These are phyloP conservation scores for Gnomoniopsis smithogilvyi DNA, from an alignment of 2,329 filamentous ascomycete species.

Conservation along the genomic window DNA sequence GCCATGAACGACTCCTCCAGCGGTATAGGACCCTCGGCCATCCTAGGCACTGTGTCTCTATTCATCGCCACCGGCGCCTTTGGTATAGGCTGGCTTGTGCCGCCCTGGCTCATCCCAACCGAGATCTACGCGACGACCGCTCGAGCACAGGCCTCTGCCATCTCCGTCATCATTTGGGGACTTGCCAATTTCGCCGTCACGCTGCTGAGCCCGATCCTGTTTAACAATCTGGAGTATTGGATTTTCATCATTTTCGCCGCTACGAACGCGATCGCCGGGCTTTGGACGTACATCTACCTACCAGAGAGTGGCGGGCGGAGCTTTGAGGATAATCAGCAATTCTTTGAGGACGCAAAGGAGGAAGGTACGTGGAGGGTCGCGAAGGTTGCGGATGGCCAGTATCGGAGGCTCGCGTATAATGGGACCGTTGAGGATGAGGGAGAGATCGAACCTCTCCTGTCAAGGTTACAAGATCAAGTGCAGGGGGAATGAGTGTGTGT, in stretches of 20 bases:
- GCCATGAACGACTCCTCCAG: constrained; percentile 33
- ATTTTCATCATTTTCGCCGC: constrained; percentile 54
- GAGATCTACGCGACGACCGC: constrained; percentile 55
- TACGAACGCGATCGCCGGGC: constrained; percentile 52
- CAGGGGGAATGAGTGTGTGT: constrained; percentile 1
- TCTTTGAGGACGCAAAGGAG: constrained; percentile 51
- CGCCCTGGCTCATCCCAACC: constrained; percentile 58
- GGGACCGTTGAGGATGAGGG: constrained; percentile 12
- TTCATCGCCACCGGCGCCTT: constrained; percentile 59
- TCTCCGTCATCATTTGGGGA: constrained; percentile 54
- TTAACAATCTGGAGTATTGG: constrained; percentile 55
- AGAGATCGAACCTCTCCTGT: constrained; percentile 15
- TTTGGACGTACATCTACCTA: constrained; percentile 47
- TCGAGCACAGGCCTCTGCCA: constrained; percentile 51
- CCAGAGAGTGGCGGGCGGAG: constrained; percentile 56
- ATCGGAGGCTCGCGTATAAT: constrained; percentile 11
- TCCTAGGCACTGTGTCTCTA: constrained; percentile 48
- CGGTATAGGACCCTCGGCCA: constrained; percentile 36
- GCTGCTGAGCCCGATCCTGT: constrained; percentile 21
- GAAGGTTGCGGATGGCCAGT: constrained; percentile 51
- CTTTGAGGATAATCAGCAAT: constrained; percentile 59
- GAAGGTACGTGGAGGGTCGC: constrained; percentile 50
- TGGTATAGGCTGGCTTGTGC: constrained; percentile 57
- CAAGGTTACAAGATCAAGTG: constrained; percentile 17
- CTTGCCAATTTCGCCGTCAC: constrained; percentile 49